Percentiles rank a stretch among this genome's conserved stretches.
phyloP scores from a whole-genome alignment of 2,329 filamentous ascomycete genomes.

The Arachnopeziza araneosa region DNA sequence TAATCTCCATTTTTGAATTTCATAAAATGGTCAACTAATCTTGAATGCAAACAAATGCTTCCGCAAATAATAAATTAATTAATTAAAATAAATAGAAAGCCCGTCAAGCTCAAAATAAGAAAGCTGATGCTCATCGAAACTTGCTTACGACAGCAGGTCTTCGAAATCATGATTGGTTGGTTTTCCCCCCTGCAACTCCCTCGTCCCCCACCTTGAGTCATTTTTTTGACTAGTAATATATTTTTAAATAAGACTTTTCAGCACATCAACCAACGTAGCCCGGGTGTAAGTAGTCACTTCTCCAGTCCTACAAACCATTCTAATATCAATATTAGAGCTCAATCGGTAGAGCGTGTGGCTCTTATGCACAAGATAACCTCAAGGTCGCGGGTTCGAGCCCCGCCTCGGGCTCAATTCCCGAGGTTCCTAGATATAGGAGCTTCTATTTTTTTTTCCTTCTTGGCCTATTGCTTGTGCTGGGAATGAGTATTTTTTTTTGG shows the following conservation, averaged over 20 bases:
- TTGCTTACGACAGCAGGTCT: not conserved
- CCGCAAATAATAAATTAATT: too few species aligned
- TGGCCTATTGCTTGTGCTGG: not conserved
- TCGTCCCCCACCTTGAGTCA: not conserved
- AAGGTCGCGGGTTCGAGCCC: not conserved
- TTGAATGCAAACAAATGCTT: too few species aligned
- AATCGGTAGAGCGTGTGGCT: slow-evolving; percentile 31
- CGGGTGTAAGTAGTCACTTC: not conserved
- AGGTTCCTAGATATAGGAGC: not conserved
- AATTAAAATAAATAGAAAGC: too few species aligned
- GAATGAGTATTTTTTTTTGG: too few species aligned
- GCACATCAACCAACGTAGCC: not conserved
- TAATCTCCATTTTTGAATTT: too few species aligned
- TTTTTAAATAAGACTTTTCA: not conserved
- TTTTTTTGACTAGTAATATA: not conserved
- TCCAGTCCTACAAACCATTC: not conserved
- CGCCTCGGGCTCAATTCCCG: not conserved
- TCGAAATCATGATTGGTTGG: not conserved
- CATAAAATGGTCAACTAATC: too few species aligned
- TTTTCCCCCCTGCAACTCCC: not conserved
- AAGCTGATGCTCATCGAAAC: too few species aligned
- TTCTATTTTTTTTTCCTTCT: not conserved
- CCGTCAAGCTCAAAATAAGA: too few species aligned
- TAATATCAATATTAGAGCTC: slow-evolving; percentile 14
- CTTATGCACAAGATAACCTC: slow-evolving; percentile 12